These are phyloP conservation scores for Lotmaria passim DNA, from an alignment of 208 protist species.

Conservation along the genomic window DNA sequence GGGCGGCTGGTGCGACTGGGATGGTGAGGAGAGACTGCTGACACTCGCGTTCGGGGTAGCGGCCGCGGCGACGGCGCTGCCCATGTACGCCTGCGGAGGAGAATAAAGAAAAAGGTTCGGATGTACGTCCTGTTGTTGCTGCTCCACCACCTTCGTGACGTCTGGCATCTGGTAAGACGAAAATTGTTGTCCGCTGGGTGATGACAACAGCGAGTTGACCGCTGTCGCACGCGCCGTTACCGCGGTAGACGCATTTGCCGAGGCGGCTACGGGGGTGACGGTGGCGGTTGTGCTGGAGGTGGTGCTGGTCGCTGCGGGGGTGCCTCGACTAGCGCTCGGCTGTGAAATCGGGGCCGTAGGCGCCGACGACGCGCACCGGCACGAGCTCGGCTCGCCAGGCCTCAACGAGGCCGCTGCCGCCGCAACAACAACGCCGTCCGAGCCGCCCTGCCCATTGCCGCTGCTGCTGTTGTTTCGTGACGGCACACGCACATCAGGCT, in stretches of 20 bases:
- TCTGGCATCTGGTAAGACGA: constrained; percentile 18
- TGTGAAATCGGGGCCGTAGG: no score
- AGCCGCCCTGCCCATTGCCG: no score
- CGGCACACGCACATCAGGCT: no score
- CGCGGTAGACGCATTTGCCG: neutral
- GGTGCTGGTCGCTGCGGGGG: no score
- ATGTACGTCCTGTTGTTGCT: neutral
- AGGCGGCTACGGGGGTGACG: no score
- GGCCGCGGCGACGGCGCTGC: neutral
- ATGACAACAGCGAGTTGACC: constrained; percentile 20
- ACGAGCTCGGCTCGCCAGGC: no score
- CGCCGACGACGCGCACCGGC: no score
- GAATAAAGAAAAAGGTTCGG: constrained; percentile 20
- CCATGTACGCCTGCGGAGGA: constrained; percentile 16
- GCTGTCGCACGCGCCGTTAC: neutral
- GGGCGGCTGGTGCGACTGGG: constrained; percentile 3
- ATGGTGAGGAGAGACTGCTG: neutral
- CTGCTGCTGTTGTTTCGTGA: no score
- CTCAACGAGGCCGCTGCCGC: no score
- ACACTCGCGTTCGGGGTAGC: neutral
- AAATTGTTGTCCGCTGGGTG: constrained; percentile 6
- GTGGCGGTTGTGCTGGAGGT: neutral
- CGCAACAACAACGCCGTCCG: no score
- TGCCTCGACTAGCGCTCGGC: no score
- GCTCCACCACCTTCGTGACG: neutral